These are phyloP conservation scores for Exobasidium cylindrosporum DNA, from an alignment of 1,284 basidiomycete species.

Conservation along the genomic window DNA sequence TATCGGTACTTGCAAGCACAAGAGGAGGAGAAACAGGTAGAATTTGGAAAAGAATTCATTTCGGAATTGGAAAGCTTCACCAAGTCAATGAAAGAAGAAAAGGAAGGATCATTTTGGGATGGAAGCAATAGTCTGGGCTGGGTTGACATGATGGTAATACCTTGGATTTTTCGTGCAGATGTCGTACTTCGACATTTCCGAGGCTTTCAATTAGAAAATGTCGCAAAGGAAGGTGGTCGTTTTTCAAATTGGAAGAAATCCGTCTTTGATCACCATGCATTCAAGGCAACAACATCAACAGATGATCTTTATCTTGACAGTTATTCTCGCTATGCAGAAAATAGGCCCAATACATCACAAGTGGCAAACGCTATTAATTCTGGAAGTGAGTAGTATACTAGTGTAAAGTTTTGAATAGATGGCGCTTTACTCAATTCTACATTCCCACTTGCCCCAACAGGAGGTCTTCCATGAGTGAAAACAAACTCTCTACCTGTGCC, in stretches of 20 bases:
- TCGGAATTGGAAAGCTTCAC: constrained; percentile 63
- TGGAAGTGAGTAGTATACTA: constrained; percentile 23
- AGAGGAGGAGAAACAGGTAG: constrained; percentile 63
- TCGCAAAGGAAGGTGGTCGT: constrained; percentile 56
- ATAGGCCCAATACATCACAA: constrained; percentile 39
- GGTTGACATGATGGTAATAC: constrained; percentile 69
- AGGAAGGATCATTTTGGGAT: constrained; percentile 63
- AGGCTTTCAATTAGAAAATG: constrained; percentile 61
- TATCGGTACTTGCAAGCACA: constrained; percentile 76
- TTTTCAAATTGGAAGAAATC: constrained; percentile 63
- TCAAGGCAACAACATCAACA: constrained; percentile 69
- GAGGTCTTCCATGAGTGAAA: neutral
- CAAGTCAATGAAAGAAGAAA: constrained; percentile 22
- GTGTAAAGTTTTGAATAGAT: neutral
- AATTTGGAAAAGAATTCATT: constrained; percentile 64
- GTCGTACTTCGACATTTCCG: constrained; percentile 66
- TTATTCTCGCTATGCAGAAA: constrained; percentile 58
- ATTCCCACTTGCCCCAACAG: neutral
- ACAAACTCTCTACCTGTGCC: too few species aligned
- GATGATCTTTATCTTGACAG: constrained; percentile 72
- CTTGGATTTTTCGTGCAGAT: constrained; percentile 70
- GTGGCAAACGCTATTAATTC: constrained; percentile 45
- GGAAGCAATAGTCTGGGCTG: constrained; percentile 63
- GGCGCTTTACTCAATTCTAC: neutral
- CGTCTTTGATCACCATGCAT: constrained; percentile 65